These are phyloP conservation scores for Suhomyces kilbournensis DNA, from an alignment of 805 yeast species.

Conservation along the genomic window DNA sequence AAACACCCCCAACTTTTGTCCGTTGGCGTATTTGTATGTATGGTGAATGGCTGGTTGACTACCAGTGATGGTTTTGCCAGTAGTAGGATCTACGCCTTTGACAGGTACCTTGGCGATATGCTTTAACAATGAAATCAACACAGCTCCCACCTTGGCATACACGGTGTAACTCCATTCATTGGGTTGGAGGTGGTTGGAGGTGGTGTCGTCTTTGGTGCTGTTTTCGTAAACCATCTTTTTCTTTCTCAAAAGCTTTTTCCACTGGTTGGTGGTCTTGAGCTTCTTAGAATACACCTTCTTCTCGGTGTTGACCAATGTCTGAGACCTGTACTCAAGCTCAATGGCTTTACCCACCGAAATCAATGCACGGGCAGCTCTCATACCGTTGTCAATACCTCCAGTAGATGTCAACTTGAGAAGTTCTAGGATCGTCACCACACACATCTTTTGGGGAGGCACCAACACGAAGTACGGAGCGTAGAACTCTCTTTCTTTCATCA, in stretches of 20 bases:
- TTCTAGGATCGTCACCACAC: conserved; percentile 82
- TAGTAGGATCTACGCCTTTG: conserved; percentile 74
- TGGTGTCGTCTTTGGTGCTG: not conserved
- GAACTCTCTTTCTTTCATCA: conserved; percentile 44
- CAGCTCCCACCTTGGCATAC: conserved; percentile 73
- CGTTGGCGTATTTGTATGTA: conserved; percentile 75
- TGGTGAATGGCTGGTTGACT: conserved; percentile 89
- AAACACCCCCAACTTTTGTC: conserved; percentile 78
- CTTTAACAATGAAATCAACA: conserved; percentile 67
- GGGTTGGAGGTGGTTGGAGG: not conserved
- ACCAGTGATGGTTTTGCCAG: conserved; percentile 64
- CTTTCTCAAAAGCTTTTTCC: conserved; percentile 42
- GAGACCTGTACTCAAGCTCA: conserved; percentile 79
- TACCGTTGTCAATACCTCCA: conserved; percentile 74
- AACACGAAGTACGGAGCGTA: conserved; percentile 77
- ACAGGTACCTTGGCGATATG: conserved; percentile 83
- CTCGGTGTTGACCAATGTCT: conserved; percentile 57
- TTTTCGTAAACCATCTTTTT: conserved; percentile 11
- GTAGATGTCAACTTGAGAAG: conserved; percentile 69
- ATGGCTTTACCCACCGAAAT: conserved; percentile 78
- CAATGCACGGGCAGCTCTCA: conserved; percentile 81
- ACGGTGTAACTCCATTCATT: conserved; percentile 21
- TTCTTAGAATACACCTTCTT: conserved; percentile 43
- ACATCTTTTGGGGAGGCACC: conserved; percentile 76
- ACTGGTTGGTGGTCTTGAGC: conserved; percentile 45